A percentile compares a stretch with the other conserved stretches of the same genome.
Conservation (phyloP, 2,329 filamentous ascomycete genomes). For the Fusarium dimerum region DNA sequence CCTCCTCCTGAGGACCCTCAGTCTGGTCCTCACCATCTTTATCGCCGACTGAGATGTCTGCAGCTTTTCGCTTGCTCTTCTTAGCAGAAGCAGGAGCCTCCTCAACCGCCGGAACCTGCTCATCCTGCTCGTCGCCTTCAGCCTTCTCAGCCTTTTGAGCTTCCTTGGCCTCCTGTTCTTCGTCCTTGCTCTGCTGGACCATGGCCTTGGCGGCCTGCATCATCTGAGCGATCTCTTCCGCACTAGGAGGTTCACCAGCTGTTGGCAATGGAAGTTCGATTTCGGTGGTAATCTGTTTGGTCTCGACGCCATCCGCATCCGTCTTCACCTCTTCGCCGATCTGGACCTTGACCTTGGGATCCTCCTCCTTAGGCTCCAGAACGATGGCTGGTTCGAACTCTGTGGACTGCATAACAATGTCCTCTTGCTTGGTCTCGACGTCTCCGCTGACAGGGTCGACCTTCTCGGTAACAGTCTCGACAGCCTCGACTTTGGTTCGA, state of each 20-base stretch:
- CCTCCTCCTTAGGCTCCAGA: slow-evolving; percentile 55
- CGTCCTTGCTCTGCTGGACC: slow-evolving; percentile 68
- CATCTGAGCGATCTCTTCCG: slow-evolving; percentile 80
- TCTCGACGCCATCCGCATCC: slow-evolving; percentile 59
- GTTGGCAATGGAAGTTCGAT: slow-evolving; percentile 67
- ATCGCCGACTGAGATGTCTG: slow-evolving; percentile 69
- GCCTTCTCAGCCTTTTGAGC: slow-evolving; percentile 41
- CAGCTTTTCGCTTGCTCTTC: slow-evolving; percentile 72
- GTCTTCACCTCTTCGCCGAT: slow-evolving; percentile 65
- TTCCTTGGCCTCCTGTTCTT: slow-evolving; percentile 38
- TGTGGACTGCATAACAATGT: slow-evolving; percentile 45
- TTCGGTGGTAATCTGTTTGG: slow-evolving; percentile 71
- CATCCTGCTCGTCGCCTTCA: slow-evolving; percentile 44
- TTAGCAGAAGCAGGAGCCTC: slow-evolving; percentile 42
- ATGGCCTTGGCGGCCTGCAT: slow-evolving; percentile 85
- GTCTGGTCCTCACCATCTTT: slow-evolving; percentile 42
- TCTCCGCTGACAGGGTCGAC: slow-evolving; percentile 34
- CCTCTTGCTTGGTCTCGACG: slow-evolving; percentile 32
- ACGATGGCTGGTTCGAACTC: slow-evolving; percentile 51
- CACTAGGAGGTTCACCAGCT: slow-evolving; percentile 67
- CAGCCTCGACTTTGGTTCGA: slow-evolving; percentile 44
- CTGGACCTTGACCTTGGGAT: slow-evolving; percentile 66
- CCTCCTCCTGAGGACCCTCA: slow-evolving; percentile 39
- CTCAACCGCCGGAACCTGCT: slow-evolving; percentile 38
- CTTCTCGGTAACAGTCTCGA: slow-evolving; percentile 33